Conservation (phyloP, 352 stramenopile species). For the Halophytophthora polymorphica region DNA sequence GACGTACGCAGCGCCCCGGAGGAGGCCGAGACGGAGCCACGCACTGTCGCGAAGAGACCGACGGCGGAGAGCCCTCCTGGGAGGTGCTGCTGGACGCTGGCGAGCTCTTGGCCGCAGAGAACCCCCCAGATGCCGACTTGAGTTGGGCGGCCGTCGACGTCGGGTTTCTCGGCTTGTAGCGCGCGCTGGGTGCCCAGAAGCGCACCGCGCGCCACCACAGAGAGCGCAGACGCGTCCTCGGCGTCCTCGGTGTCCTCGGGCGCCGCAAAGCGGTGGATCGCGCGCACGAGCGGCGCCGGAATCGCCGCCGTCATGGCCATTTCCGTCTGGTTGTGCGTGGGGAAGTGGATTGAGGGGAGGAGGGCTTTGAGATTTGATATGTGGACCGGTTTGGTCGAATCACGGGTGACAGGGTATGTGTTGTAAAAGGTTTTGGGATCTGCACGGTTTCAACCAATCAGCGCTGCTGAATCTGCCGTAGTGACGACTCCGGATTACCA, state of each 20-base stretch:
- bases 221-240: conserved; percentile 3
- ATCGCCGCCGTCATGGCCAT: conserved; percentile 19
- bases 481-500: too few relatives aligned
- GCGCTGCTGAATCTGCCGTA: too few relatives aligned
- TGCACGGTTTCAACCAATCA: too few relatives aligned
- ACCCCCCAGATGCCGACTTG: conserved; percentile 30
- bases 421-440: too few relatives aligned
- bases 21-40: too few relatives aligned
- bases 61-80: neutral
- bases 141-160: conserved; percentile 1
- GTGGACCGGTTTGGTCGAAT: too few relatives aligned
- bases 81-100: conserved; percentile 3
- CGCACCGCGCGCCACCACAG: conserved; percentile 11
- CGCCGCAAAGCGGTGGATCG: conserved; percentile 30
- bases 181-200: conserved; percentile 20
- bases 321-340: too few relatives aligned
- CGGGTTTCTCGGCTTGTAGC: conserved; percentile 4
- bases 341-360: too few relatives aligned
- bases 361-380: too few relatives aligned
- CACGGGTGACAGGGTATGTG: too few relatives aligned
- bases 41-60: too few relatives aligned
- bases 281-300: conserved; percentile 31
- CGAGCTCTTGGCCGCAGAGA: conserved; percentile 8
- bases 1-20: too few relatives aligned
- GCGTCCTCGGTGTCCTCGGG: conserved; percentile 9